Conservation (phyloP, 352 stramenopile genomes). For the Globisporangium carolinianum region DNA sequence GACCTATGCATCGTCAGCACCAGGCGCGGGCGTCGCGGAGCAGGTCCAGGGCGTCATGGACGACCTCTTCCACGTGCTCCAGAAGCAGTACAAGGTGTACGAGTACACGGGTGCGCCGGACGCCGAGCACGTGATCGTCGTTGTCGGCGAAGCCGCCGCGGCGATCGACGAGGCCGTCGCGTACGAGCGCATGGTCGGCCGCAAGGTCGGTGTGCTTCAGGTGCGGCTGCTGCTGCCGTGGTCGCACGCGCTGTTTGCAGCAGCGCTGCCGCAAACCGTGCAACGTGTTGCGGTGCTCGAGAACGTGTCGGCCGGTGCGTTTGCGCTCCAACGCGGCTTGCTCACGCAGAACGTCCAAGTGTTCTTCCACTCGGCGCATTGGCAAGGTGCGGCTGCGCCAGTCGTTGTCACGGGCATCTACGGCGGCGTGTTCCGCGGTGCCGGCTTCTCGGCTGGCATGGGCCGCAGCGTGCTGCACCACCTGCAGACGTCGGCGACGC, state of each 20-base stretch:
- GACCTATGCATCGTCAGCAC: neutral
- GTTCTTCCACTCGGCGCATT: conserved; percentile 59
- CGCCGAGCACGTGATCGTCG: conserved; percentile 63
- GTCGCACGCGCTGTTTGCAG: conserved; percentile 67
- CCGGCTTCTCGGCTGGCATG: conserved; percentile 62
- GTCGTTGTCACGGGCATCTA: conserved; percentile 65
- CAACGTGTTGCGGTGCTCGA: conserved; percentile 70
- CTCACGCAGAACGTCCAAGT: conserved; percentile 68
- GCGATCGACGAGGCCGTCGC: conserved; percentile 52
- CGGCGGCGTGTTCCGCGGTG: conserved; percentile 56
- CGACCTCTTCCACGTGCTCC: conserved; percentile 62
- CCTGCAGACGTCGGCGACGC: conserved; percentile 25
- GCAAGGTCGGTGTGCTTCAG: conserved; percentile 73
- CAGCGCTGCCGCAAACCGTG: conserved; percentile 39
- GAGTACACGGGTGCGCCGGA: conserved; percentile 67
- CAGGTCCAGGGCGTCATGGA: conserved; percentile 72
- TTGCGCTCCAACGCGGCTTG: conserved; percentile 59
- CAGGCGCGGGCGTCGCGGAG: conserved; percentile 29
- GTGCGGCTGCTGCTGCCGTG: conserved; percentile 67
- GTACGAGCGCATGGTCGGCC: conserved; percentile 70
- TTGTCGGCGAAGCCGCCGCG: conserved; percentile 53
- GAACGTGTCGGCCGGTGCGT: conserved; percentile 52
- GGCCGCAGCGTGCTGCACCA: conserved; percentile 59
- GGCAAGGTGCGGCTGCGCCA: conserved; percentile 17
- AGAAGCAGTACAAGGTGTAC: conserved; percentile 77